These are phyloP conservation scores for Rubroshorea leprosula DNA, from an alignment of 345 rosid species.

Conservation along the genomic window DNA sequence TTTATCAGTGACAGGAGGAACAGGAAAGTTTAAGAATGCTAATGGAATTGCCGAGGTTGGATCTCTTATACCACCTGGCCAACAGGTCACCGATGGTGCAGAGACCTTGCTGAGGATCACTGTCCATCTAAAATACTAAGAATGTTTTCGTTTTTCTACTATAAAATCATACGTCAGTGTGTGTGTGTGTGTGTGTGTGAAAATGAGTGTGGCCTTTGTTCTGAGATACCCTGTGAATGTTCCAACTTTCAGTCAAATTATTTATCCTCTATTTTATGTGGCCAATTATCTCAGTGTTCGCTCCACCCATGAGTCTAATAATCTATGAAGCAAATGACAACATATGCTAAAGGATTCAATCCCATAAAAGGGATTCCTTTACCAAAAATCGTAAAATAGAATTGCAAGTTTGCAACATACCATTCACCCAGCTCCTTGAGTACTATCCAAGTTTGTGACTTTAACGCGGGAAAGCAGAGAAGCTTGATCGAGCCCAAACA, in stretches of 20 bases:
- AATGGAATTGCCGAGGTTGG: constrained; percentile 64
- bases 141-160: not conserved
- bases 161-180: not conserved
- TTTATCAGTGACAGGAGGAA: constrained; percentile 82
- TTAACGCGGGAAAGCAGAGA: constrained; percentile 36
- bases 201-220: not conserved
- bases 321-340: no score
- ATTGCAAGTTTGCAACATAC: not conserved
- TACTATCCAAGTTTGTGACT: constrained; percentile 27
- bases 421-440: constrained; percentile 4
- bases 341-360: no score
- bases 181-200: constrained; percentile 2
- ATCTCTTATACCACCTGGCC: constrained; percentile 68
- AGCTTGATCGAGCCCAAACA: constrained; percentile 55
- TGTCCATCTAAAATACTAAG: constrained; percentile 50
- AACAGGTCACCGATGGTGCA: constrained; percentile 59
- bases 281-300: no score
- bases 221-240: constrained; percentile 1
- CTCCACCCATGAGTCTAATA: no score
- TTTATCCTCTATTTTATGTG: not conserved
- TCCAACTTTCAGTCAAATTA: not conserved
- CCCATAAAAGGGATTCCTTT: no score
- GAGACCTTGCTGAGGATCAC: constrained; percentile 63
- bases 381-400: not conserved
- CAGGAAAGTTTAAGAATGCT: constrained; percentile 73